Base-by-base conservation (phyloP, 345 rosid species). In the Salix caprea region DNA sequence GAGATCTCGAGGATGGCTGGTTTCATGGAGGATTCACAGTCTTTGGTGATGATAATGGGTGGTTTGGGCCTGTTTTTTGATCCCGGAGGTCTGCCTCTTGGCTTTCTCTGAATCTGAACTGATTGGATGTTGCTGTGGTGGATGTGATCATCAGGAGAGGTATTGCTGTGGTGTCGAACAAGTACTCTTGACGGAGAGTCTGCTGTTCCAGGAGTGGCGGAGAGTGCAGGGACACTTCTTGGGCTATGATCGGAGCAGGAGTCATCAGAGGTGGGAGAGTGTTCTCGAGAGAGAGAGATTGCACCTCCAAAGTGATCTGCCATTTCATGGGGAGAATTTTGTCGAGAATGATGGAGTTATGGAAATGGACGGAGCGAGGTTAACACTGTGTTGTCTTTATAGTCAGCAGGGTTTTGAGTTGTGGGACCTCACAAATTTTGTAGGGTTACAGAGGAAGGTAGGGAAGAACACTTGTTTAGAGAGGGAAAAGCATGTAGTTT, bases 21-120 rank as follows among this genome's bases (percentile, higher is more conserved):
- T 52, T 82, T 87, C 85, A 88, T 77, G 64, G 85, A 58, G 14
- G 88, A 58, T 44, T 82, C 82, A 34, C 61, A 30, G 70, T 86
- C 83, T 26, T 74, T 58, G 42, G 84, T 78, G 36, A 88, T 62
- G 30, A 86, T 71, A 36, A 85, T n/a, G 26, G 94, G 89, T 0
- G 87, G 85, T 52, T 88, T 88, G 10, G 91, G 87, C 70, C 83
- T 90, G 86, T 90, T 90, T 77, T 88, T 88, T 21, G 91, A 88
- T 3, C 91, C 91, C 0, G 84, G 90, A 0, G 93, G 93, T 12
- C 93, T 79, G 2, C 93, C 93, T 30, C 88, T 76, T 0, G 87
- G 88, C 80, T 82, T 89, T 34, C 65, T 70, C 61, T 64, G 66
- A 65, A 19, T 64, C 44, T 70, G 69, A 40, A 40, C 23, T 2